A percentile compares a stretch with the other conserved stretches of the same genome.
These are phyloP conservation scores for Fusarium foetens DNA, from an alignment of 2,329 filamentous ascomycete species.

Conservation along the genomic window DNA sequence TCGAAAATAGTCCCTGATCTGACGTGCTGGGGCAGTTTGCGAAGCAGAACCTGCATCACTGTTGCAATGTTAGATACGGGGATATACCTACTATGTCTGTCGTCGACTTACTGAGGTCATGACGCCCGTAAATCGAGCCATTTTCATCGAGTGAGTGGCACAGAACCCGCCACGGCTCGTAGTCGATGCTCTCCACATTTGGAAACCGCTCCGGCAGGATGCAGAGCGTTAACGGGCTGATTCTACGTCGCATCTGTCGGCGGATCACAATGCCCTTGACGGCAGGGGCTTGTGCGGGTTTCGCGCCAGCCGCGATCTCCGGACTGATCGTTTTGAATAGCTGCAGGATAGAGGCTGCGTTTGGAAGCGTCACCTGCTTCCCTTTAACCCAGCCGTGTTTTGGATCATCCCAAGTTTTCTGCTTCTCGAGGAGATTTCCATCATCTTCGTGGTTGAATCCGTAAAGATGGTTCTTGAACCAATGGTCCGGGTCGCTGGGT, in stretches of 20 bases:
- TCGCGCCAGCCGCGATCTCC: neutral
- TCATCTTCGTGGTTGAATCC: neutral
- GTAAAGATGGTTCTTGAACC: conserved; percentile 3
- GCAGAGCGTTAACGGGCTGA: neutral
- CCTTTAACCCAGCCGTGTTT: neutral
- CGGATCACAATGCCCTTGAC: neutral
- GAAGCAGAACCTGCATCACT: neutral
- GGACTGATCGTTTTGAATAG: neutral
- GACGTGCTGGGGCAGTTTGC: neutral
- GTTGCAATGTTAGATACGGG: neutral
- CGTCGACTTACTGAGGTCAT: neutral
- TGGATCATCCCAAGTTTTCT: neutral
- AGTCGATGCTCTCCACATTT: neutral
- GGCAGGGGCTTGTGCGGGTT: neutral
- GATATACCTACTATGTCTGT: neutral
- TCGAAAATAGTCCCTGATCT: neutral
- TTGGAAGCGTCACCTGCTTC: neutral
- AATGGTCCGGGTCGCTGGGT: neutral
- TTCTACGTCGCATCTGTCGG: neutral
- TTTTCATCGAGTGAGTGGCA: neutral
- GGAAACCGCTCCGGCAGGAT: neutral
- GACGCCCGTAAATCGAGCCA: neutral
- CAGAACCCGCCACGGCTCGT: neutral
- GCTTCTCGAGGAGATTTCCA: neutral
- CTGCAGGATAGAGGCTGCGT: neutral